Conservation (phyloP, 495 filamentous ascomycete genomes). For the Penicillium atrosanguineum region DNA sequence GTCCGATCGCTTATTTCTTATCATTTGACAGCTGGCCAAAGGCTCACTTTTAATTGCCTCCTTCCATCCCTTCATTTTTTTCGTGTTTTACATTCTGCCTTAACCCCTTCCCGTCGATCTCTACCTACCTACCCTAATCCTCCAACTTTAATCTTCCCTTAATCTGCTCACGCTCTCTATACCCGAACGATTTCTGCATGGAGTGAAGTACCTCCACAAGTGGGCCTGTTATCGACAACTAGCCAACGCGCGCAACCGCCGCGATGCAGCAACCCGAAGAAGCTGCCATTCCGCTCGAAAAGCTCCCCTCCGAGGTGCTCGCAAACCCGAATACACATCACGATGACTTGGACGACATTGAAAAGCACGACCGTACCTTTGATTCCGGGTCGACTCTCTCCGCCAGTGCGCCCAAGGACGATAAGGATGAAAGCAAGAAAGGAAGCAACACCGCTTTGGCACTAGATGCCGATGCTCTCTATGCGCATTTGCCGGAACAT, state of each 20-base stretch:
- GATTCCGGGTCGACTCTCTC: conserved; percentile 28
- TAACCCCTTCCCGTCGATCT: neutral
- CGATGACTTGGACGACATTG: neutral
- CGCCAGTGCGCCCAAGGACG: conserved; percentile 15
- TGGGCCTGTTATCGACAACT: conserved; percentile 8
- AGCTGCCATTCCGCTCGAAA: conserved; percentile 17
- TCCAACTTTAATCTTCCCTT: neutral
- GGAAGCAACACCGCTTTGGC: conserved; percentile 13
- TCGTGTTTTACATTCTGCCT: neutral
- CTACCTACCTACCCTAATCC: neutral
- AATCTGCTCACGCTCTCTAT: neutral
- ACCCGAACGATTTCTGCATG: conserved; percentile 5
- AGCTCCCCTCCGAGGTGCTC: conserved; percentile 11
- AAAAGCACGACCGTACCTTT: conserved; percentile 16
- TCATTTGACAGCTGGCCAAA: neutral
- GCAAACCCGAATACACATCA: neutral
- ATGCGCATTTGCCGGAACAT: conserved; percentile 40
- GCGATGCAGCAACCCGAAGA: conserved; percentile 27
- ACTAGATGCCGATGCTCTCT: conserved; percentile 33
- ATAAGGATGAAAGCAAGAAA: conserved; percentile 2
- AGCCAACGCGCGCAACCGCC: neutral
- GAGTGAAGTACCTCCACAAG: conserved; percentile 5
- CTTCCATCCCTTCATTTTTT: neutral
- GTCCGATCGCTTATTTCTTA: neutral
- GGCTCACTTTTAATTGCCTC: neutral